phyloP scores from a whole-genome alignment of 345 rosid genomes.

The Salix suchowensis region DNA sequence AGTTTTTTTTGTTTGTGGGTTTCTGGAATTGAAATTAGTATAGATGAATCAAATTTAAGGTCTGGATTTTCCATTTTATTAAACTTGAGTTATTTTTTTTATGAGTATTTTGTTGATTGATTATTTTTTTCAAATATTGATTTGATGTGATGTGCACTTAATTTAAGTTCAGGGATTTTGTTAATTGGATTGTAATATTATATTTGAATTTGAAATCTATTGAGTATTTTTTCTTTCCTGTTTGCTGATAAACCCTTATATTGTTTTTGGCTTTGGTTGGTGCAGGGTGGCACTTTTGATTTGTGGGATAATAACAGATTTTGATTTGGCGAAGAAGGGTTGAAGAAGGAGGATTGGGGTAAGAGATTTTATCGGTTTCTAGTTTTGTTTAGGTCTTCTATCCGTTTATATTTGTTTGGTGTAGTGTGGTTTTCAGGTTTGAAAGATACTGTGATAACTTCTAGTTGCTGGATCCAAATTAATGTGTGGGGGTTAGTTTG shows the following conservation, averaged over 20 bases:
- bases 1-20: not conserved
- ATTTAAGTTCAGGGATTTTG: too few species aligned
- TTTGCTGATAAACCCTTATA: not conserved
- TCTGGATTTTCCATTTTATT: not conserved
- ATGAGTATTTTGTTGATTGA: not conserved
- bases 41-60: not conserved
- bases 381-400: not conserved
- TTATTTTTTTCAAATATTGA: not conserved
- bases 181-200: not conserved
- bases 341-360: constrained; percentile 19
- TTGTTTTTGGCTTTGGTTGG: not conserved
- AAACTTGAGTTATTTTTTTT: not conserved
- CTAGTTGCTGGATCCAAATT: not conserved
- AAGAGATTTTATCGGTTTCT: not conserved
- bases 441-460: too few species aligned
- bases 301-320: not conserved
- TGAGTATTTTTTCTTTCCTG: not conserved
- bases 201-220: not conserved
- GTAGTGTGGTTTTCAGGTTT: not conserved
- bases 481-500: not conserved
- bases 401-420: not conserved
- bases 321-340: not conserved
- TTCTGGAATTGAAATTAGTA: not conserved
- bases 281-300: not conserved
- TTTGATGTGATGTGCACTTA: too few species aligned